Evolutionary conservation across 768 basidiomycete genomes (phyloP), one percentile per base, ranked within the genome.

Genomic region (Tricholoma sp.): DNA sequence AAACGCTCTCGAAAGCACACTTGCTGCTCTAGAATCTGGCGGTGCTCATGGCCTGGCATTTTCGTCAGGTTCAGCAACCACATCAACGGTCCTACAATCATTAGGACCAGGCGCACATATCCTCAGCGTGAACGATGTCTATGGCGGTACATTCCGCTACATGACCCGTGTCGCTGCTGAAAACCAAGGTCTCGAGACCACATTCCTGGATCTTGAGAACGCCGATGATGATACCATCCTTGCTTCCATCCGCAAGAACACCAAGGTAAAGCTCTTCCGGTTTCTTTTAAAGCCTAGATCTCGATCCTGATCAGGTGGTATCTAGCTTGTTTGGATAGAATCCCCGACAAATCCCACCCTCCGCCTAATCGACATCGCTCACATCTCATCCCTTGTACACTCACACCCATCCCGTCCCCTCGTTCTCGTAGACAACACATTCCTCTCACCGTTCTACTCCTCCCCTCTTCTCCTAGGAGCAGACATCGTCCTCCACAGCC

Each of bases 331-430:
- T 55, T 98, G 94, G 94, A 84, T 97, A 62, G 96, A 99, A 72
- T 79, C 91, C 0, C 96, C 94, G 0, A 98, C 96, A 3, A 98
- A 98, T 74, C 96, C 96, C 0, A 92, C 92, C 1, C 84, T 98
- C 9, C 85, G 90, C 16, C 74, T 98, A 35, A 85, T 95, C 37
- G 89, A 93, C 65, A 86, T 98, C 67, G 71, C 78, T 0, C 82
- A 84, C 54, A 82, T 98, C 61, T 79, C 83, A 22, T 67, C 78
- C 10, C 73, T 96, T 51, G 85, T 86, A 2, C 81, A 77, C 55
- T 74, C 82, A 0, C 85, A 88, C 52, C 80, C 83, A 0, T 78
- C 83, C 0, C 67, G 72, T 0, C 94, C 95, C 0, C 75, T 94
- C 27, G 83, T 99, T 12, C 82, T 95, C 49, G 89, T 98, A 46